A percentile compares a stretch with the other conserved stretches of the same genome.
phyloP scores from a whole-genome alignment of 1,284 basidiomycete genomes.

The Phylloporus gajari region DNA sequence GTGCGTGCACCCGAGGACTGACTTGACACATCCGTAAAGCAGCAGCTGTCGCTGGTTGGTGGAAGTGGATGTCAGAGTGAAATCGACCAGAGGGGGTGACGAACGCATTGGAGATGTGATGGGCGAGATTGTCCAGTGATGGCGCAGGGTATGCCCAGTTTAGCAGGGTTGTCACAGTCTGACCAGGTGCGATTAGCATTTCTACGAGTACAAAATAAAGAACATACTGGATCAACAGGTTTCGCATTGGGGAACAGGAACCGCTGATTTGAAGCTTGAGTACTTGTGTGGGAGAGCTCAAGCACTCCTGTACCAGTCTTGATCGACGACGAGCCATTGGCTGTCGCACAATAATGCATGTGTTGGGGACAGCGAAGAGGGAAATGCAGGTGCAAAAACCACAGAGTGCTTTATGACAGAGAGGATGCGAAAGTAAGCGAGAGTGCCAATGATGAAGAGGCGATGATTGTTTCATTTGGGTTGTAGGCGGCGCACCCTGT shows the following conservation, averaged over 20 bases:
- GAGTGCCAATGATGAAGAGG: constrained; percentile 88
- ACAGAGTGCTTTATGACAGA: constrained; percentile 83
- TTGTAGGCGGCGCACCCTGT: constrained; percentile 72
- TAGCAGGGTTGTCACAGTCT: constrained; percentile 37
- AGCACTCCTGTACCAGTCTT: constrained; percentile 62
- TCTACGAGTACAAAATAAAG: not conserved
- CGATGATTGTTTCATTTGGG: constrained; percentile 88
- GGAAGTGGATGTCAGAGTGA: constrained; percentile 52
- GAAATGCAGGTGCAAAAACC: constrained; percentile 67
- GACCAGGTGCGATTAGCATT: constrained; percentile 16
- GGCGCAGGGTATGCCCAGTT: constrained; percentile 45
- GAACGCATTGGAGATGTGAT: constrained; percentile 58
- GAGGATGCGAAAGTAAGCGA: constrained; percentile 92
- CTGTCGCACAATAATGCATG: constrained; percentile 61
- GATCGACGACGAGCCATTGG: constrained; percentile 67
- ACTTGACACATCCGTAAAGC: constrained; percentile 53
- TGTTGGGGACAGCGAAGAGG: constrained; percentile 61
- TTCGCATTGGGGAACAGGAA: constrained; percentile 62
- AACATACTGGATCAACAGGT: constrained; percentile 48
- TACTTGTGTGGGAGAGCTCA: constrained; percentile 44
- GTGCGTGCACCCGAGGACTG: constrained; percentile 53
- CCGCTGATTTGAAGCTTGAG: constrained; percentile 76
- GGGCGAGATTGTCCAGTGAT: constrained; percentile 60
- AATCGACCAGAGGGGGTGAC: constrained; percentile 52
- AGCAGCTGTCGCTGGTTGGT: constrained; percentile 41